Evolutionary conservation across 257 asterid species (phyloP), one percentile per base, ranked within the genome.

Genomic region (Oldenlandia corymbosa): DNA sequence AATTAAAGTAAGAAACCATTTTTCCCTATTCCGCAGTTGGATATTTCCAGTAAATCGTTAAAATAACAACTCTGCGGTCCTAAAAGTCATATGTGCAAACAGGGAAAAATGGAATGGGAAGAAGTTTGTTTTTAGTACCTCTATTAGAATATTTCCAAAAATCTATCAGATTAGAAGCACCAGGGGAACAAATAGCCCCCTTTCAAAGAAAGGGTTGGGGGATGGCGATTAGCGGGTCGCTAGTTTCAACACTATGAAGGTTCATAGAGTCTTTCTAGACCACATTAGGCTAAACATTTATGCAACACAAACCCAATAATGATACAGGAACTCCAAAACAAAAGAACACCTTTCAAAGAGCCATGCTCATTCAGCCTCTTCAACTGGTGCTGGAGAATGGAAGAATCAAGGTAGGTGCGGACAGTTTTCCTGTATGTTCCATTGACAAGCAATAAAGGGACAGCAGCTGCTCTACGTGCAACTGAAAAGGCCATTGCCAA

Each of bases 401-500:
- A 80, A 67, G 97, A 89, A 79, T 92, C 99, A 56, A 89, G 90
- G 85, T 87, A 92, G 28, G 97, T 79, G 32, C 94, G 95, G 37
- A 85, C 91, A 59, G 99, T 89, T 80, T 85, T 92, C 60, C 97
- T 82, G 63, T 87, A 90, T 32, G 99, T 92, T 70, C 99, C 99
- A 76, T 92, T 92, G 72, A 92, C 99, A 62, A 92, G 96, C 66
- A 92, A 81, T 55, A 78, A 72, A 16, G 99, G 99, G 27, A 92
- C 94, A 68, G 96, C 88, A 72, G 99, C 96, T 53, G 99, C 97
- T 78, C 95, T 81, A 78, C 96, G 80, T 68, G 99, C 89, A 65
- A 84, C 96, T 55, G 99, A 87, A 73, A 92, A 92, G 4, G 96
- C 96, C 97, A 92, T 92, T 58, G 99, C 96, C 84, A 92, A 74